Conservation (phyloP, 2,329 filamentous ascomycete species). For the Phoma sp. region DNA sequence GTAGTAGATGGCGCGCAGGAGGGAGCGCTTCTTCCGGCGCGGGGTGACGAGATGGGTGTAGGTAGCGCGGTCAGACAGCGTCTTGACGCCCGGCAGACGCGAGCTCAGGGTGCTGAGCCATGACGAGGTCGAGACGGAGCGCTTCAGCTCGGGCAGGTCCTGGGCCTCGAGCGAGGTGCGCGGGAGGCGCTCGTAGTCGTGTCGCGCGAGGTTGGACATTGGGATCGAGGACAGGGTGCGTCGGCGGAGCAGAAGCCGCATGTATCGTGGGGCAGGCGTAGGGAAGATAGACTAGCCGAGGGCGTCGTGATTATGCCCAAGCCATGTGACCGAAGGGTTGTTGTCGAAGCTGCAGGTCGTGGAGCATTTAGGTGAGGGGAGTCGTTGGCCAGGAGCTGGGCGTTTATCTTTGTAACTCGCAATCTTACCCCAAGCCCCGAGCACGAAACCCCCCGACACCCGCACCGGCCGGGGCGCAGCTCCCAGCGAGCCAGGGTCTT, state of each 20-base stretch:
- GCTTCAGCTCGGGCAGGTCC: constrained; percentile 21
- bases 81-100: constrained; percentile 31
- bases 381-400: not conserved
- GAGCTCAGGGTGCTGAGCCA: constrained; percentile 33
- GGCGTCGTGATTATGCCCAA: not conserved
- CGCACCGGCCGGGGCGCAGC: constrained; percentile 7
- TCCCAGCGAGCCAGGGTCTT: too few species aligned
- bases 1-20: constrained; percentile 42
- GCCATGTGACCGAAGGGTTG: not conserved
- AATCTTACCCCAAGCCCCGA: too few species aligned
- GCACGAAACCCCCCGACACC: too few species aligned
- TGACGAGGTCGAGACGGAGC: constrained; percentile 23
- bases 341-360: not conserved
- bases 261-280: not conserved
- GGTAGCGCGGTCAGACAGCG: constrained; percentile 36
- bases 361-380: not conserved
- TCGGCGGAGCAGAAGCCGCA: constrained; percentile 10
- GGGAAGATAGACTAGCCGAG: constrained; percentile 1
- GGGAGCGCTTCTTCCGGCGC: constrained; percentile 40
- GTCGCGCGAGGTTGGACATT: constrained; percentile 30
- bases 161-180: constrained; percentile 37
- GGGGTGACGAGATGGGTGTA: constrained; percentile 44
- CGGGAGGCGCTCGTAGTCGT: constrained; percentile 45
- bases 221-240: constrained; percentile 4
- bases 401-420: constrained; percentile 3